Conservation (phyloP, 1,284 basidiomycete species). For the Inonotus hispidus region DNA sequence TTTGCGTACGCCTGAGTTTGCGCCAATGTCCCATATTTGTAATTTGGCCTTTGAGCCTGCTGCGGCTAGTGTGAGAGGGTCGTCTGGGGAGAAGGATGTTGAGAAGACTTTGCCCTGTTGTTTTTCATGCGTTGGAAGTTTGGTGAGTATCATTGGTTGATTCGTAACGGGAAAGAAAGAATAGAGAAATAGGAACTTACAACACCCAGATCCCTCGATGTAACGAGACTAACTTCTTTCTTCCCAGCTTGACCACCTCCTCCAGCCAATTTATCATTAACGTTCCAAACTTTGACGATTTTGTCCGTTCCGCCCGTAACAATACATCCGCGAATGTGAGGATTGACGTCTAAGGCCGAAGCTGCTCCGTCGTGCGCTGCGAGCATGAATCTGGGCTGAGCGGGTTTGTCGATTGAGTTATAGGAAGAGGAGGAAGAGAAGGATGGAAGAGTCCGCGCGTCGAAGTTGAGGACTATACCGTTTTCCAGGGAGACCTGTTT, state of each 20-base stretch:
- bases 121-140: constrained; percentile 1
- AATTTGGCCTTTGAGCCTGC: constrained; percentile 91
- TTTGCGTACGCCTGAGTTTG: constrained; percentile 73
- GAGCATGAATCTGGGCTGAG: constrained; percentile 80
- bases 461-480: constrained; percentile 88
- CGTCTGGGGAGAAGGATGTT: constrained; percentile 86
- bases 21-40: constrained; percentile 91
- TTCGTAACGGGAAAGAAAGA: constrained; percentile 7
- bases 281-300: constrained; percentile 92
- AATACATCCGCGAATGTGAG: constrained; percentile 87
- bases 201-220: constrained; percentile 88
- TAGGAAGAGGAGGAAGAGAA: too few relatives aligned
- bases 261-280: constrained; percentile 51
- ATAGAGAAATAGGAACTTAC: constrained; percentile 43
- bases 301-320: constrained; percentile 94
- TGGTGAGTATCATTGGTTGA: constrained; percentile 5
- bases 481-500: constrained; percentile 86
- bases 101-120: constrained; percentile 92
- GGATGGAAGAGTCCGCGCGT: constrained; percentile 77
- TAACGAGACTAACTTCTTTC: constrained; percentile 82
- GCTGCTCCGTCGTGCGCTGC: constrained; percentile 93
- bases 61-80: constrained; percentile 89
- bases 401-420: constrained; percentile 45
- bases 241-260: too few relatives aligned
- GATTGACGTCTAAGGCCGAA: constrained; percentile 89